These are phyloP conservation scores for Beverwykella pulmonaria DNA, from an alignment of 495 filamentous ascomycete genomes.

Conservation along the genomic window DNA sequence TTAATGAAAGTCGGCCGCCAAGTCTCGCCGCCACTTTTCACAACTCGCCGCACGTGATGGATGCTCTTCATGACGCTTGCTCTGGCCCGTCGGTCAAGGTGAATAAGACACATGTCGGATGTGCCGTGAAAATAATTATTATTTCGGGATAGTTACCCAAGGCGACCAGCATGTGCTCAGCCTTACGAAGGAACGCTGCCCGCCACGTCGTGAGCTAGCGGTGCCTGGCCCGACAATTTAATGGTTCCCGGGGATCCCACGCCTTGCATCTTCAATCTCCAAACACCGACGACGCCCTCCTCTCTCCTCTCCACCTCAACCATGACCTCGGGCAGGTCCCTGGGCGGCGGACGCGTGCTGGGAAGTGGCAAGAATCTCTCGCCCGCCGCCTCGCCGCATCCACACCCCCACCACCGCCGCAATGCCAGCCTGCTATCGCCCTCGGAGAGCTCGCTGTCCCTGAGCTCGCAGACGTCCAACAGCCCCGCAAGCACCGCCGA, in stretches of 20 bases:
- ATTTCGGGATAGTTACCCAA: neutral
- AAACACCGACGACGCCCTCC: neutral
- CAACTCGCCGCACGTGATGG: neutral
- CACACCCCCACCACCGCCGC: slow-evolving; percentile 51
- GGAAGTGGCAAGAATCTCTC: slow-evolving; percentile 78
- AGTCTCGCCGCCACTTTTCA: neutral
- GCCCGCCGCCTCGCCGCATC: slow-evolving; percentile 64
- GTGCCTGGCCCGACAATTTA: slow-evolving; percentile 9
- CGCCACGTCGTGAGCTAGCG: neutral
- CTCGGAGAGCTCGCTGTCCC: slow-evolving; percentile 54
- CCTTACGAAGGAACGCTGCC: slow-evolving; percentile 3
- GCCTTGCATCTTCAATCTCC: neutral
- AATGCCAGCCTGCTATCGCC: slow-evolving; percentile 50
- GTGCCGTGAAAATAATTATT: too few relatives aligned
- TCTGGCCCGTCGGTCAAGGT: too few relatives aligned
- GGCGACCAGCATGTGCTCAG: slow-evolving; percentile 1
- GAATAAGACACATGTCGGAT: too few relatives aligned
- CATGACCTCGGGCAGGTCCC: slow-evolving; percentile 58
- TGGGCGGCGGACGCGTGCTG: slow-evolving; percentile 86
- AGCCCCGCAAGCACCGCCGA: slow-evolving; percentile 60
- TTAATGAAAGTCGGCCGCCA: neutral
- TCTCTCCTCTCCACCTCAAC: slow-evolving; percentile 32
- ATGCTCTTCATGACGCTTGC: neutral
- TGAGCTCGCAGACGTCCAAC: slow-evolving; percentile 63
- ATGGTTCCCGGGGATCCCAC: neutral